Conservation (phyloP, 2,329 filamentous ascomycete species). For the Lecanicillium sp. region DNA sequence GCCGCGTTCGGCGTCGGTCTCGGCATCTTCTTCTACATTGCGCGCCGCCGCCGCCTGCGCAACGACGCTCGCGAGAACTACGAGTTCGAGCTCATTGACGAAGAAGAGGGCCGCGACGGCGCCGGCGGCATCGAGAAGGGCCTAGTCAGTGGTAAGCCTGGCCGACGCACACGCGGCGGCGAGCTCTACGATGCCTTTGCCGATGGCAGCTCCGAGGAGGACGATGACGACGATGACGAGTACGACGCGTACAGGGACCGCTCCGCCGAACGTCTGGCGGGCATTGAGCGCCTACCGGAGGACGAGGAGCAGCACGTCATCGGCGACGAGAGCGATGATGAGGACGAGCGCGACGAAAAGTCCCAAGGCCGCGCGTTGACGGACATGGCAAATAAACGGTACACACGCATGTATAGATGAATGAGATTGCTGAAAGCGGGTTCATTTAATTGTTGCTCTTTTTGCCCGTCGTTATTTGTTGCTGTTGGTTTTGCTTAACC, state of each 20-base stretch:
- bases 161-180: constrained; percentile 60
- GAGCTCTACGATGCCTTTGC: constrained; percentile 98
- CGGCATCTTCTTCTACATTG: constrained; percentile 74
- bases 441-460: too few relatives aligned
- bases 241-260: constrained; percentile 38
- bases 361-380: not conserved
- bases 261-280: constrained; percentile 25
- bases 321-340: constrained; percentile 40
- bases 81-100: constrained; percentile 88
- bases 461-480: not conserved
- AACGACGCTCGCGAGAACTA: constrained; percentile 76
- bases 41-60: constrained; percentile 68
- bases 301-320: constrained; percentile 45
- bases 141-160: constrained; percentile 33
- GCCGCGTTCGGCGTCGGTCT: constrained; percentile 75
- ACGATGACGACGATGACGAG: constrained; percentile 37
- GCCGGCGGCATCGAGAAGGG: constrained; percentile 40
- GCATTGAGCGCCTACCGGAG: constrained; percentile 16
- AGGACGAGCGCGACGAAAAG: constrained; percentile 17
- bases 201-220: constrained; percentile 74
- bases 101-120: constrained; percentile 68
- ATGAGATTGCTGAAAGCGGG: too few relatives aligned
- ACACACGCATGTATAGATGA: too few relatives aligned
- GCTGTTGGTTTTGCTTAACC: not conserved
- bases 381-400: too few relatives aligned